Base-by-base conservation (phyloP, 2,329 filamentous ascomycete species). In the Sclerotinia sclerotiorum region DNA sequence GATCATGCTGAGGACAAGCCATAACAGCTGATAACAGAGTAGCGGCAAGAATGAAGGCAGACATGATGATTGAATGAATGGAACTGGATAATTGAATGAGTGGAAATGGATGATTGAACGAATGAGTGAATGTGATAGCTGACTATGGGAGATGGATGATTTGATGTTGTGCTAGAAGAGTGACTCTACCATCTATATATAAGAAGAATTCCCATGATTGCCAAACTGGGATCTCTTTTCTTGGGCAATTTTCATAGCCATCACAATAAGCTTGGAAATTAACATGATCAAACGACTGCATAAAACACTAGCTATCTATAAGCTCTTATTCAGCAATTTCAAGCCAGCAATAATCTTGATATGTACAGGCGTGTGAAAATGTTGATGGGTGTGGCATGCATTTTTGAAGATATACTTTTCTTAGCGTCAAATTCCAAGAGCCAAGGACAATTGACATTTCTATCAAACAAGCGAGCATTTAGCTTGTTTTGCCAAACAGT, bases 1-100 rank as follows among this genome's bases (percentile, higher is more conserved):
- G 66, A 46, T 70, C 54, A 57, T 74, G 73, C 10, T 73, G 58
- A 39, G 73, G 70, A 67, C 73, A 75, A 39, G 71, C 73, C 51
- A 73, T 29, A n/a, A 68, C 67, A 5, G 65, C 57, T n/a, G 68
- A 57, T 7, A 69, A n/a, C n/a, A 67, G 56, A 62, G 56, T 54
- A 15, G 44, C 63, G 32, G 64, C 46, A 29, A 72, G 67, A 58
- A 42, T 52, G 29, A 70, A 67, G 27, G 35, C 19, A 35, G 27
- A 32, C 27, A 62, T 67, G 19, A 42, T 52, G 42, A 62, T 48
- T 19, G 42, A 62, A 62, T 19, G 8, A 48, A 29, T 60, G 29
- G 6, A 58, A 4, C 39, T 42, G 10, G 5, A 15, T 11, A 17
- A 29, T 15, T 19, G 42, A 62, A 62, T 19, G 13, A 46, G 17